phyloP scores from a whole-genome alignment of 1,284 basidiomycete genomes.

The Austropuccinia psidii region DNA sequence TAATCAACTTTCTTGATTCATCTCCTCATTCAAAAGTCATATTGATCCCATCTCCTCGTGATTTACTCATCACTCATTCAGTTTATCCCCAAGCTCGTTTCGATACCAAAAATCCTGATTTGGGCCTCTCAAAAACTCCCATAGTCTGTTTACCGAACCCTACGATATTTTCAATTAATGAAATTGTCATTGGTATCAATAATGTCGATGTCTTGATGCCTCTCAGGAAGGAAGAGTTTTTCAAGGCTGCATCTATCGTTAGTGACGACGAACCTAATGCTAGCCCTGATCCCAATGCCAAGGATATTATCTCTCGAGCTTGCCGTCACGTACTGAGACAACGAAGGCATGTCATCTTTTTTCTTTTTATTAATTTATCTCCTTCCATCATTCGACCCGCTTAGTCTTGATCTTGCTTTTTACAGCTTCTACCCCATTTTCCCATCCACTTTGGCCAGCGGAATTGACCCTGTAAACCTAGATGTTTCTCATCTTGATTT shows the following conservation, averaged over 20 bases:
- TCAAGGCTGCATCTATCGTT: slow-evolving; percentile 53
- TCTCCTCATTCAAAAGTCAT: slow-evolving; percentile 65
- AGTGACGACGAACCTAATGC: slow-evolving; percentile 42
- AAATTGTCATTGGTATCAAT: slow-evolving; percentile 65
- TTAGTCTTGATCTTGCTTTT: background rate
- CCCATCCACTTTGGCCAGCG: slow-evolving; percentile 69
- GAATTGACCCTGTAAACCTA: slow-evolving; percentile 58
- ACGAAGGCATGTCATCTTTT: slow-evolving; percentile 56
- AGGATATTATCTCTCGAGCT: slow-evolving; percentile 68
- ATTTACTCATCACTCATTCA: slow-evolving; percentile 68
- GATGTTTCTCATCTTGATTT: slow-evolving; percentile 51
- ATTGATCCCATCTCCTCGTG: slow-evolving; percentile 71
- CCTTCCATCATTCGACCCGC: background rate
- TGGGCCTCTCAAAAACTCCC: background rate
- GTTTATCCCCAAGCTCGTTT: slow-evolving; percentile 70
- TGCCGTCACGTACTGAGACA: slow-evolving; percentile 77
- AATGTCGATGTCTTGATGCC: slow-evolving; percentile 85
- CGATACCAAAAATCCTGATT: slow-evolving; percentile 8
- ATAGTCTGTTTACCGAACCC: slow-evolving; percentile 78
- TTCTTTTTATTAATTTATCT: background rate
- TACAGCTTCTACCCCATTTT: slow-evolving; percentile 88
- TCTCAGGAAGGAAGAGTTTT: slow-evolving; percentile 71
- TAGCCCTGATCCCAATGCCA: slow-evolving; percentile 51
- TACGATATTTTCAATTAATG: slow-evolving; percentile 72
- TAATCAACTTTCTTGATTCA: slow-evolving; percentile 57